Base-by-base conservation (phyloP, 2,329 filamentous ascomycete genomes). In the Thelonectria olida region DNA sequence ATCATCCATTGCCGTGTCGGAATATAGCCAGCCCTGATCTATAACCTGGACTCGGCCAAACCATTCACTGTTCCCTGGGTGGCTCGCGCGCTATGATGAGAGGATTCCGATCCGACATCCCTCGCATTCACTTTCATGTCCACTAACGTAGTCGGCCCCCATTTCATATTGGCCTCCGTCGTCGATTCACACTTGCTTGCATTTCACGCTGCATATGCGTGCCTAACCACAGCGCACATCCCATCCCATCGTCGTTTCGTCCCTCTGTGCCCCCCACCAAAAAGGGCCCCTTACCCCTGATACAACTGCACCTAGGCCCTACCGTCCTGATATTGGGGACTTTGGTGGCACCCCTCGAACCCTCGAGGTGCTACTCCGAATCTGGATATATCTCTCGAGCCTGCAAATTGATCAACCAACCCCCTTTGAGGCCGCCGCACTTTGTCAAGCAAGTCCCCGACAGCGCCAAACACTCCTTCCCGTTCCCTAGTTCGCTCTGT, bases 381-480 rank as follows among this genome's bases (percentile, higher is more conserved):
- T 60, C 5, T 19, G 58, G 67, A 15, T 51, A 70, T 70, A 70
- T 68, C 36, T 49, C 20, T 68, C 67, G 67, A 70, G 60, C 47
- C 34, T 19, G 28, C 39, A 50, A 55, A 62, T 47, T 34, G 53
- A 54, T 19, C 54, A n/a, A n/a, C n/a, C 54, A 51, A 67, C 62
- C 49, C 54, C 54, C 17, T 19, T n/a, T 15, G 36, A 39, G n/a
- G 12, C 36, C 27, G 10, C 27, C 27, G 27, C 27, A 28, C 27
- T 28, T 10, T 28, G 27, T 28, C 27, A 28, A n/a, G n/a, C n/a
- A n/a, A n/a, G 51, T 64, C 62, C 31, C 34, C n/a, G 39, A 20
- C 17, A 7, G 51, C 39, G 57, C 39, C 47, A 51, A 65, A 41
- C 15, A 58, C 54, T 53, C 52, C 44, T 41, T 23, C 36, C 44